phyloP scores from a whole-genome alignment of 75 land plant genomes.

The Selaginella tamariscina region DNA sequence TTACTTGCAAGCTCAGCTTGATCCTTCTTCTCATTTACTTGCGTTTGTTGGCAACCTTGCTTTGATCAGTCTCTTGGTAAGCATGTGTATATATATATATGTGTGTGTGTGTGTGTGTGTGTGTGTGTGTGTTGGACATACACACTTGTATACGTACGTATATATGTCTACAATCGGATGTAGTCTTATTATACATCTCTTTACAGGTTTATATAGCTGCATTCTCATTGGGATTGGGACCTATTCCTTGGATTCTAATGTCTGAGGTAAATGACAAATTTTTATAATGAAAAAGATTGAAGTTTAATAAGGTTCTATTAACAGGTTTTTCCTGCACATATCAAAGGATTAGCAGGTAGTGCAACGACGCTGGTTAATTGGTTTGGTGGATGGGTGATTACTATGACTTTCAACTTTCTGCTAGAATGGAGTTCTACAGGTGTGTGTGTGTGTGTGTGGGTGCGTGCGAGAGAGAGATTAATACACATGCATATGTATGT shows the following conservation, averaged over 20 bases:
- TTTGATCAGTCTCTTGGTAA: conserved; percentile 53
- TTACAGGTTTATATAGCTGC: conserved; percentile 47
- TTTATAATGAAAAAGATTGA: no score
- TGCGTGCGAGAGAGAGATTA: no score
- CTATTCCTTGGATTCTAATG: conserved; percentile 94
- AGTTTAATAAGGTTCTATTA: neutral
- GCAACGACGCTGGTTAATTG: conserved; percentile 73
- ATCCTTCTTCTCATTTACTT: conserved; percentile 16
- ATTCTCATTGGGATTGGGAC: conserved; percentile 77
- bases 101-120: no score
- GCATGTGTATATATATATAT: conserved; percentile 5
- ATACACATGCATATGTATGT: no score
- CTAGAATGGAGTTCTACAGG: conserved; percentile 65
- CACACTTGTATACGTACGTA: neutral
- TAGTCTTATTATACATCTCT: neutral
- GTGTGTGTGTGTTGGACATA: neutral
- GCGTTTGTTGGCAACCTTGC: conserved; percentile 41
- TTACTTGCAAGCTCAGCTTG: conserved; percentile 34
- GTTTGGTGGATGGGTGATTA: conserved; percentile 40
- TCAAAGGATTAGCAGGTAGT: conserved; percentile 74
- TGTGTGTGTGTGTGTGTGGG: no score
- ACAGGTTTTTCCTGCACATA: conserved; percentile 64
- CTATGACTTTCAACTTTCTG: conserved; percentile 59
- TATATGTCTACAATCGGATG: neutral
- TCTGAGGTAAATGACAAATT: conserved; percentile 53